Base-by-base conservation (phyloP, 176 grass and related monocot genomes). In the Raddia guianensis region DNA sequence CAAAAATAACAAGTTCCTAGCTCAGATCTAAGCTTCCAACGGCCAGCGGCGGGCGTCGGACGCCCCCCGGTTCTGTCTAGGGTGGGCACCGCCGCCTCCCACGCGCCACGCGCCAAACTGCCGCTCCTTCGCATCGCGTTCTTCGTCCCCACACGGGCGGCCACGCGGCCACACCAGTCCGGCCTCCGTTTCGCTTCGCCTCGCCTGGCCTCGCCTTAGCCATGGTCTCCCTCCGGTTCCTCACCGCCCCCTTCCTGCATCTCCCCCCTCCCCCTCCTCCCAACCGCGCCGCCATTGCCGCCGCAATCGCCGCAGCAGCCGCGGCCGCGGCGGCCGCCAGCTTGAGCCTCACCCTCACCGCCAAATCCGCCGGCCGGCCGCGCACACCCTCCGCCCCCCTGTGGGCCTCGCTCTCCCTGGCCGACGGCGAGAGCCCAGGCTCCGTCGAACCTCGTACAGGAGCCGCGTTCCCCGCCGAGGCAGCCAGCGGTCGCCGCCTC, bases 391-490 rank as follows among this genome's bases (percentile, higher is more conserved):
- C 91, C 4, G 74, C 83, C 8, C 86, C 85, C 5, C 65, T 88
- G 14, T 98, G 90, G 87, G 92, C 95, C n/a, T 94, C 88, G 44
- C 59, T 93, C 20, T 96, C 93, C 70, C 71, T 98, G 13, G 64
- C 89, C 52, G 79, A 88, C 10, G 73, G 76, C 19, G 70, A 70
- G n/a, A 15, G 34, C 18, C 46, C 73, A 10, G 21, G 74, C 32
- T 85, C 84, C 57, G 70, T 91, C 2, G 92, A 98, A 47, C 77
- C 83, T 12, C 88, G 80, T 46, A 94, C 86, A 42, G 88, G 95
- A 43, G 81, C 49, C 81, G 67, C 68, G 60, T 95, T 98, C 74
- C 92, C 90, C 54, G 14, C 70, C 61, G 83, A 82, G 67, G 37
- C 79, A 54, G 78, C 84, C 16, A 81, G 66, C 10, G 92, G 90